phyloP scores from a whole-genome alignment of 1,284 basidiomycete species.

The Ustanciosporium gigantosporum region DNA sequence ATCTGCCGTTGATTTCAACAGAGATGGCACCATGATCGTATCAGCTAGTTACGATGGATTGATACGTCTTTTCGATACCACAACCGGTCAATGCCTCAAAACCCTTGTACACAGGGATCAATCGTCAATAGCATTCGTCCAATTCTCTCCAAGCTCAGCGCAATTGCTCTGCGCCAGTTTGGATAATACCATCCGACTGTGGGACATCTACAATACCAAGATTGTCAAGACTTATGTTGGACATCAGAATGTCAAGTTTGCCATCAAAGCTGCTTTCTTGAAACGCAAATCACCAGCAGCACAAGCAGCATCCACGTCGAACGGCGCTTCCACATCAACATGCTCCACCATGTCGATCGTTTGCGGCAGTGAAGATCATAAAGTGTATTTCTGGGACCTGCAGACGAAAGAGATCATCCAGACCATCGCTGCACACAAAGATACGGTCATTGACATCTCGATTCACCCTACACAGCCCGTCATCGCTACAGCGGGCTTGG shows the following conservation, averaged over 20 bases:
- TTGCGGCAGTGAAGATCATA: conserved; percentile 86
- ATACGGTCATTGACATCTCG: conserved; percentile 23
- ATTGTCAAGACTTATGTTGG: conserved; percentile 90
- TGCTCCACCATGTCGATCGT: conserved; percentile 64
- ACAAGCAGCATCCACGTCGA: neutral
- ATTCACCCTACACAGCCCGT: conserved; percentile 43
- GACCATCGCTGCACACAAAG: conserved; percentile 77
- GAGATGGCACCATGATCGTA: conserved; percentile 89
- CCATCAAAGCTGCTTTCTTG: conserved; percentile 44
- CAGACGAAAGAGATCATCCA: conserved; percentile 78
- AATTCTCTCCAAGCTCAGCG: conserved; percentile 87
- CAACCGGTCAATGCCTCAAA: conserved; percentile 94
- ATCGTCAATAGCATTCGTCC: conserved; percentile 82
- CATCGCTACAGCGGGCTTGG: conserved; percentile 45
- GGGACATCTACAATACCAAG: conserved; percentile 89
- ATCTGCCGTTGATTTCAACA: conserved; percentile 86
- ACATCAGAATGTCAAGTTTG: conserved; percentile 79
- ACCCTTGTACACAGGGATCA: conserved; percentile 95
- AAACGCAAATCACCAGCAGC: conserved; percentile 1
- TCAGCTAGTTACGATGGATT: conserved; percentile 94
- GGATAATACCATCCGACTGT: conserved; percentile 87
- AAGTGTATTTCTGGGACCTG: conserved; percentile 86
- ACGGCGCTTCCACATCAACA: neutral
- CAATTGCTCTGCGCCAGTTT: conserved; percentile 87
- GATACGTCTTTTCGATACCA: conserved; percentile 83